Evolutionary conservation across 495 filamentous ascomycete genomes (phyloP), one percentile per base, ranked within the genome.

Genomic region (Trichoderma virens): DNA sequence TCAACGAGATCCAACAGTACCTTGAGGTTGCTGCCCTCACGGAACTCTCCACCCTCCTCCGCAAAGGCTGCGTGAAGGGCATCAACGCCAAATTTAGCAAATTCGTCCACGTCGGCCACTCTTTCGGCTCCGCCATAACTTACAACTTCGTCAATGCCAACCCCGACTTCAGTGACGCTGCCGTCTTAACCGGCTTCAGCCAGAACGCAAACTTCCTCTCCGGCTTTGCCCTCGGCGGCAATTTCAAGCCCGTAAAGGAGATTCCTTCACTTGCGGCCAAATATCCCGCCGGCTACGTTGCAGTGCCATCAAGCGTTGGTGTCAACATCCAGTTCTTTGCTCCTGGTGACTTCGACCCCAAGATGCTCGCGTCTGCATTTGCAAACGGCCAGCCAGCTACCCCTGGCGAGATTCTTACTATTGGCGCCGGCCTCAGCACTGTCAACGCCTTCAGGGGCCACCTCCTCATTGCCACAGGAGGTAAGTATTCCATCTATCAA

Each of bases 171-270:
- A 81, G 80, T 1, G 83, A 88, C 68, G 85, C 77, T 6, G 71
- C 86, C 28, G 71, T 86, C 39, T 75, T 89, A 28, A 86, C 83
- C 5, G 86, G 86, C 9, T 89, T 79, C 69, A 76, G 78, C 18
- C 70, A 72, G 47, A 79, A 78, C 62, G 34, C 63, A 3, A 66
- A 65, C 18, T 82, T 70, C 59, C 31, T 76, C 9, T 34, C 71
- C 6, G 65, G 65, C n/a, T 80, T 80, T 61, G 64, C 65, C 1
- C 73, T 78, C 16, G 78, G 76, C 23, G 75, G 68, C 61, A 82
- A 80, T 66, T 79, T 80, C 67, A 69, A 78, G n/a, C 67, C 75
- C 25, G 84, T 83, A 1, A 71, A 75, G 20, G 79, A 82, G 62
- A 70, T 77, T 43, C 73, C 78, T 0, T 66, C 77, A 23, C 71